Evolutionary conservation across 352 stramenopile species (phyloP).

Genomic region (Phytophthora quininea): DNA sequence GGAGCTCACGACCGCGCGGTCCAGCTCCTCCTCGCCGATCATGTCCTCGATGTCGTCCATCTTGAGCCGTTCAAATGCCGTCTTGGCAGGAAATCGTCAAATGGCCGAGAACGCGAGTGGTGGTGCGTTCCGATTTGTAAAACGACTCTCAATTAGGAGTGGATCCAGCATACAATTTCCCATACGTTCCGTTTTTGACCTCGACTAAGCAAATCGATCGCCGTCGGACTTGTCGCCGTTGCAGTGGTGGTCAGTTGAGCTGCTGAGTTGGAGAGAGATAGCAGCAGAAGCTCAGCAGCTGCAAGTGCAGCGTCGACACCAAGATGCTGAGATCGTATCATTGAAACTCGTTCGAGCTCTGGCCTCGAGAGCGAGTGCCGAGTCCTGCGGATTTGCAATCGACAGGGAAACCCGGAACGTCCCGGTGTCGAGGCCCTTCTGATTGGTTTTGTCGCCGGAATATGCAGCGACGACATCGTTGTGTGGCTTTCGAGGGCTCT

Average conservation of each 20-base stretch:
- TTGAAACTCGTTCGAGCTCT: conserved; percentile 11
- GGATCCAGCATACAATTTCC: too few relatives aligned
- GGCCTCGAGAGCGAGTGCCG: not conserved
- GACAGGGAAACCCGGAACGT: not conserved
- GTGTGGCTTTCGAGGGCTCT: too few relatives aligned
- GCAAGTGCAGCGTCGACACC: not conserved
- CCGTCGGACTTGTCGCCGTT: not conserved
- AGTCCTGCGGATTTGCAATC: not conserved
- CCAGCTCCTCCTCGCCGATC: conserved; percentile 72
- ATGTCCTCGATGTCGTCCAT: conserved; percentile 88
- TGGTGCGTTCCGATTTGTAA: not conserved
- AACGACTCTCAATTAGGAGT: too few relatives aligned
- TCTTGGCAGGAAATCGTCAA: conserved; percentile 16
- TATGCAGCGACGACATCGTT: not conserved
- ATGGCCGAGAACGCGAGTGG: conserved; percentile 20
- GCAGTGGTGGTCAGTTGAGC: conserved; percentile 18
- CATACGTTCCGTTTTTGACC: too few relatives aligned
- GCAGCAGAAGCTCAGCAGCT: not conserved
- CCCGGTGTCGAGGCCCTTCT: not conserved
- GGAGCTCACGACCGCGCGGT: conserved; percentile 50
- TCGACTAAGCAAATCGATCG: too few relatives aligned
- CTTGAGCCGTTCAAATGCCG: not conserved
- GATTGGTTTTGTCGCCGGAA: conserved; percentile 7
- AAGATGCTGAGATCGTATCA: not conserved
- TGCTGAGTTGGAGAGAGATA: conserved; percentile 2